Base-by-base conservation (phyloP, 2,329 filamentous ascomycete species). In the Neofusicoccum ribis region DNA sequence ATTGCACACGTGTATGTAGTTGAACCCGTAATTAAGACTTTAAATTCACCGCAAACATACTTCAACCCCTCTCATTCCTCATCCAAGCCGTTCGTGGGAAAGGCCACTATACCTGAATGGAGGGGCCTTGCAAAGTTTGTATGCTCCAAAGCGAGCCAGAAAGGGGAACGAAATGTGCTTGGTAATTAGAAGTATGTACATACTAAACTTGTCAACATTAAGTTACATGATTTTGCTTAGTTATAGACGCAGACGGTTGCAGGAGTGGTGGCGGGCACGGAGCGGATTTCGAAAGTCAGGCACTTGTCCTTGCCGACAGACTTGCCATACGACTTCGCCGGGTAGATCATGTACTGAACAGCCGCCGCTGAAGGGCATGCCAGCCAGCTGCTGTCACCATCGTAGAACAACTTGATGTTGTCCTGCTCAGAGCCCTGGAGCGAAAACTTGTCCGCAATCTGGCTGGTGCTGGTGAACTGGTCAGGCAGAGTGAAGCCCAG, bases 241-340 rank as follows among this genome's bases (percentile, higher is more conserved):
- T 61, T 37, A 44, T 61, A 61, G 5, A 41, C 27, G 31, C 58
- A 61, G 31, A 61, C 58, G 7, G 14, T 44, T 17, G 20, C 39
- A 8, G 58, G 58, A 8, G 43, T 31, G 31, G 36, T n/a, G 34
- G 27, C 58, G 8, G 36, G 14, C 12, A 9, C 43, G 27, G 31
- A 23, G 2, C 5, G 3, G 15, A 61, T 34, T 12, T 47, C 43
- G 34, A 61, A 31, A 11, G 23, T 15, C 12, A 17, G 15, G 58
- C 58, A 61, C 17, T 50, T 61, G 44, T 61, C 58, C 17, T 61
- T 49, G 31, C 43, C 43, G n/a, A 61, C 31, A 12, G 58, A 0
- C 43, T 49, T 50, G 44, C 31, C 14, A 44, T 59, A 59, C 6
- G 41, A 12, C 41, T 36, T 37, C 15, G 27, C 58, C 12, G 58